Evolutionary conservation across 2,329 filamentous ascomycete species (phyloP).

Genomic region (Nigrograna mackinnonii): DNA sequence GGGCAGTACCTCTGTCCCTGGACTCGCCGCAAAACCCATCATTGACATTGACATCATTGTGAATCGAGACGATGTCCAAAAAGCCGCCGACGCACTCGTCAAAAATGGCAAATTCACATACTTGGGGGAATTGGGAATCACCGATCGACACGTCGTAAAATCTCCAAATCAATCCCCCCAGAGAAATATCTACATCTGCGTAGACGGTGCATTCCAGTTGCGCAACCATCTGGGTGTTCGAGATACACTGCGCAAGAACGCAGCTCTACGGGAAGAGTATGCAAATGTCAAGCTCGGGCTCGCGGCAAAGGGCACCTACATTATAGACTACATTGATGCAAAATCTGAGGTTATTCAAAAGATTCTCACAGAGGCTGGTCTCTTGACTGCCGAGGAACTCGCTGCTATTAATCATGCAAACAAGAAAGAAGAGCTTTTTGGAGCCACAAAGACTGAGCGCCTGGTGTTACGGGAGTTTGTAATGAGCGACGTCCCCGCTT

Average conservation of each 20-base stretch:
- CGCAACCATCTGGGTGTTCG: constrained; percentile 44
- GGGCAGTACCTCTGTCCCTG: constrained; percentile 41
- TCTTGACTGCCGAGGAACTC: constrained; percentile 22
- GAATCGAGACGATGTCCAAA: constrained; percentile 21
- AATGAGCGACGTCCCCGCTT: constrained; percentile 18
- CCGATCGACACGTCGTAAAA: constrained; percentile 38
- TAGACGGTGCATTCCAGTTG: constrained; percentile 35
- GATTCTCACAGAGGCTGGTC: constrained; percentile 16
- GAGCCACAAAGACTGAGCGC: constrained; percentile 22
- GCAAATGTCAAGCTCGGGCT: constrained; percentile 23
- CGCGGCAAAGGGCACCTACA: constrained; percentile 17
- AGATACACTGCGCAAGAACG: constrained; percentile 35
- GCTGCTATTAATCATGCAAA: constrained; percentile 19
- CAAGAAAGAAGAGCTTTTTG: constrained; percentile 14
- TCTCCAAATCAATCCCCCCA: constrained; percentile 27
- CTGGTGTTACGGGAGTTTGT: constrained; percentile 31
- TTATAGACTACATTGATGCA: constrained; percentile 22
- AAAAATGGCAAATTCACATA: constrained; percentile 35
- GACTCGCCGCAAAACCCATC: constrained; percentile 39
- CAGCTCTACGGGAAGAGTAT: constrained; percentile 34
- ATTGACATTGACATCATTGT: constrained; percentile 43
- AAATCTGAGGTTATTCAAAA: constrained; percentile 23
- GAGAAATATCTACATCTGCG: constrained; percentile 42
- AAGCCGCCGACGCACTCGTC: constrained; percentile 33
- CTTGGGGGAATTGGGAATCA: constrained; percentile 39